Percentiles rank a stretch among this genome's conserved stretches.
These are phyloP conservation scores for Saksenaea oblongispora DNA, from an alignment of 371 early-diverging fungal species.

Conservation along the genomic window DNA sequence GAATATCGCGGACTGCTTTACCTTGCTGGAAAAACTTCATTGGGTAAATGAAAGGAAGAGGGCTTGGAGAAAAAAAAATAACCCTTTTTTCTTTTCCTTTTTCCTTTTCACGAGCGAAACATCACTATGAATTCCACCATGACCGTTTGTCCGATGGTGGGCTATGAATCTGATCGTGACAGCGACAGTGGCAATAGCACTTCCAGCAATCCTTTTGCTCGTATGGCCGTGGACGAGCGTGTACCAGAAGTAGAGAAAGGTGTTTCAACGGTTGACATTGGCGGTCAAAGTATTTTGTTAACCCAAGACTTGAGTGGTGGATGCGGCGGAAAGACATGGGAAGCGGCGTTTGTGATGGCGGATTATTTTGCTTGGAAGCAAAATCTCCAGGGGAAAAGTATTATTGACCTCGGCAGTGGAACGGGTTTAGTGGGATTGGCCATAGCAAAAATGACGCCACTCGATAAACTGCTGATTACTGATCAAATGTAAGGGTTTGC, in stretches of 20 bases:
- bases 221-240: neutral
- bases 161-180: neutral
- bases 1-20: too few relatives aligned
- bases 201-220: neutral
- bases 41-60: neutral
- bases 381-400: conserved; percentile 21
- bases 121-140: neutral
- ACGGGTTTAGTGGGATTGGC: conserved; percentile 52
- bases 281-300: conserved; percentile 21
- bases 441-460: conserved; percentile 33
- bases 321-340: conserved; percentile 55
- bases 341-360: conserved; percentile 46
- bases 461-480: conserved; percentile 36
- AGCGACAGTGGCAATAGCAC: neutral
- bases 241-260: conserved; percentile 17
- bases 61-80: neutral
- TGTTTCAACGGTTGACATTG: conserved; percentile 16
- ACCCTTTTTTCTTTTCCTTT: neutral
- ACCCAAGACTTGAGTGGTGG: conserved; percentile 46
- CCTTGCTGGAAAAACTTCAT: too few relatives aligned
- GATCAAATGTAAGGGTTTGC: conserved; percentile 52
- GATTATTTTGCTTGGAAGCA: conserved; percentile 46
- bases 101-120: neutral
- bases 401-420: conserved; percentile 48
- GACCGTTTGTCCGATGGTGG: neutral